Percentiles rank a stretch among this genome's conserved stretches.
Evolutionary conservation across 2,329 filamentous ascomycete genomes (phyloP).

Genomic region (Aureobasidium zeae): DNA sequence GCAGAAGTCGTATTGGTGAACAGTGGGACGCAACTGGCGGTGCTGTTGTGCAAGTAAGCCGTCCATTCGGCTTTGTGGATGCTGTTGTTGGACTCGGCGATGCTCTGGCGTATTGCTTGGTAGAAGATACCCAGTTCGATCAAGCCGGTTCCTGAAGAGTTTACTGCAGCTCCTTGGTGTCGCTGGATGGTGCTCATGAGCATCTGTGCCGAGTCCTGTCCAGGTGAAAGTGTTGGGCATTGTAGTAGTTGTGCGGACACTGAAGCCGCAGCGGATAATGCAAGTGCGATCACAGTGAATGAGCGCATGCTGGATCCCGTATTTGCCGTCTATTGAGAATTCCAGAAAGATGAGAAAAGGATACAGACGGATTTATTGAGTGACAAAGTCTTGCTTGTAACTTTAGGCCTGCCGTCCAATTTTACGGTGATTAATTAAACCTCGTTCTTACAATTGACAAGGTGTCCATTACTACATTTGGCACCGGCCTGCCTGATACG

Average conservation of each 20-base stretch:
- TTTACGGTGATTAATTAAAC: too few species aligned
- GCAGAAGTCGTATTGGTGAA: not conserved
- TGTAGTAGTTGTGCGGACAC: not conserved
- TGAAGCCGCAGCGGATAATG: too few species aligned
- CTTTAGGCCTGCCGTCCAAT: too few species aligned
- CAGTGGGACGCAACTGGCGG: not conserved
- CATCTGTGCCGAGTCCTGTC: not conserved
- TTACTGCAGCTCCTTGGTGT: conserved; percentile 1
- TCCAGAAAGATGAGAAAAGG: too few species aligned
- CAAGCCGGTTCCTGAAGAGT: not conserved
- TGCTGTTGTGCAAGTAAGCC: conserved; percentile 2
- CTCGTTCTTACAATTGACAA: too few species aligned
- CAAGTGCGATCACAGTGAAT: too few species aligned
- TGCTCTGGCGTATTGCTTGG: not conserved
- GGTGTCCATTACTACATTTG: too few species aligned
- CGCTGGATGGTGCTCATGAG: not conserved
- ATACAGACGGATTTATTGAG: too few species aligned
- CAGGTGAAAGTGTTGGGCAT: not conserved
- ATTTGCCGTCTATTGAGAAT: too few species aligned
- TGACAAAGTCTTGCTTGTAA: too few species aligned
- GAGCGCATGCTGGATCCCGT: too few species aligned
- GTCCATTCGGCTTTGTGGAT: not conserved
- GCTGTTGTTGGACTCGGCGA: not conserved
- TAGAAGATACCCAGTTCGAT: conserved; percentile 10
- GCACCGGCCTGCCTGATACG: too few species aligned